phyloP scores from a whole-genome alignment of 2,329 filamentous ascomycete species.

The Didymella keratinophila region DNA sequence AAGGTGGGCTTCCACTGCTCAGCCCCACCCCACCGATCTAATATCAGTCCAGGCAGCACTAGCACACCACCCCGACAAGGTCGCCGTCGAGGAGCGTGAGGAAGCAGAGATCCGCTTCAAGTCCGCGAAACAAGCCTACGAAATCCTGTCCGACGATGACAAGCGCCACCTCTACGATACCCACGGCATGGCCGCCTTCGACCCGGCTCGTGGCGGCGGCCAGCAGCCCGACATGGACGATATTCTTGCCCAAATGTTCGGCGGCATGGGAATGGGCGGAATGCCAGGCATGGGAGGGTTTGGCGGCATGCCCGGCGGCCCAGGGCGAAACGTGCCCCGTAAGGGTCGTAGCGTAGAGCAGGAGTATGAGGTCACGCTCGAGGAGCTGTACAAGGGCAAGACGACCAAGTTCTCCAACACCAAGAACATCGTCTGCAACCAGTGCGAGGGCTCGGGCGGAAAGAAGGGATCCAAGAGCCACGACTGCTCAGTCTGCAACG shows the following conservation, averaged over 20 bases:
- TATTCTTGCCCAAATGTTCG: conserved; percentile 91
- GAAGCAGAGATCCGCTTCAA: conserved; percentile 94
- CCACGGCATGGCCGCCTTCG: conserved; percentile 95
- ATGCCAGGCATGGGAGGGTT: conserved; percentile 72
- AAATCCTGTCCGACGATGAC: conserved; percentile 95
- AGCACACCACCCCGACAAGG: conserved; percentile 93
- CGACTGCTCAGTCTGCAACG: conserved; percentile 84
- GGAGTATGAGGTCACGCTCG: conserved; percentile 86
- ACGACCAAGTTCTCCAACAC: conserved; percentile 96
- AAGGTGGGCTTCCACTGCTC: conserved; percentile 67
- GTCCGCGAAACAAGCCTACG: conserved; percentile 89
- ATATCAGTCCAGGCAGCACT: conserved; percentile 72
- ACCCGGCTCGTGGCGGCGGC: conserved; percentile 72
- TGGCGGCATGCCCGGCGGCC: conserved; percentile 58
- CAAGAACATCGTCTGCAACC: conserved; percentile 87
- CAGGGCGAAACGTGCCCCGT: conserved; percentile 62
- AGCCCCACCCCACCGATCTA: conserved; percentile 9
- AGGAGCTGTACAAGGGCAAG: conserved; percentile 98
- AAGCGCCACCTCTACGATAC: conserved; percentile 91
- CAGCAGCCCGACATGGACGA: conserved; percentile 85
- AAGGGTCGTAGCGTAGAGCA: conserved; percentile 87
- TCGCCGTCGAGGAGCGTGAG: conserved; percentile 81
- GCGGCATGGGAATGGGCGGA: conserved; percentile 60
- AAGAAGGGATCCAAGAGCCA: conserved; percentile 90
- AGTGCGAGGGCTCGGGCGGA: conserved; percentile 88